These are phyloP conservation scores for Barnettozyma californica DNA, from an alignment of 805 yeast genomes.

Conservation along the genomic window DNA sequence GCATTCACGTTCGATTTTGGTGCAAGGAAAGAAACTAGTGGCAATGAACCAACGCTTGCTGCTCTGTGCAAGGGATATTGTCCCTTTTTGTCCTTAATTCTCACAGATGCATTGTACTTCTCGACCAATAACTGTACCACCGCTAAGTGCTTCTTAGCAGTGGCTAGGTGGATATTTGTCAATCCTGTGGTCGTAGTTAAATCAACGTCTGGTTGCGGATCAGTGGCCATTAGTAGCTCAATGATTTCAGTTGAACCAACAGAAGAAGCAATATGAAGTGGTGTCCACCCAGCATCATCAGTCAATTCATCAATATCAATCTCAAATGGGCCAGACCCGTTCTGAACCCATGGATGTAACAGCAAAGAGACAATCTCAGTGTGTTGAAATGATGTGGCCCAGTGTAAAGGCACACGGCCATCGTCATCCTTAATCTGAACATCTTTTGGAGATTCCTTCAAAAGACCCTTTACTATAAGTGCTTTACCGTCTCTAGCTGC, in stretches of 20 bases:
- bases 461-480: constrained; percentile 43
- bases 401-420: constrained; percentile 75
- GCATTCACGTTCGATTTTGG: constrained; percentile 58
- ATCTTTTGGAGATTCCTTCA: constrained; percentile 40
- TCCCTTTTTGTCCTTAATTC: constrained; percentile 61
- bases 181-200: constrained; percentile 61
- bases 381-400: constrained; percentile 75
- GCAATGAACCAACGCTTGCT: constrained; percentile 64
- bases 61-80: constrained; percentile 78
- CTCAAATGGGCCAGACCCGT: constrained; percentile 21
- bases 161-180: constrained; percentile 73
- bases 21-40: constrained; percentile 49
- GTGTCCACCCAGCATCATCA: constrained; percentile 87
- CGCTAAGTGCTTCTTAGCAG: constrained; percentile 56
- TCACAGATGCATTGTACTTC: constrained; percentile 48
- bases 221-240: constrained; percentile 41
- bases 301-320: constrained; percentile 60
- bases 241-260: constrained; percentile 58
- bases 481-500: constrained; percentile 63
- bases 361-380: constrained; percentile 45
- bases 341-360: constrained; percentile 29
- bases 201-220: constrained; percentile 56
- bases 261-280: constrained; percentile 77
- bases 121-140: constrained; percentile 49
- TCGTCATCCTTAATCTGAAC: constrained; percentile 57